Percentiles rank a stretch among this genome's conserved stretches.
These are phyloP conservation scores for Elongisporangium anandrum DNA, from an alignment of 352 stramenopile species.

Conservation along the genomic window DNA sequence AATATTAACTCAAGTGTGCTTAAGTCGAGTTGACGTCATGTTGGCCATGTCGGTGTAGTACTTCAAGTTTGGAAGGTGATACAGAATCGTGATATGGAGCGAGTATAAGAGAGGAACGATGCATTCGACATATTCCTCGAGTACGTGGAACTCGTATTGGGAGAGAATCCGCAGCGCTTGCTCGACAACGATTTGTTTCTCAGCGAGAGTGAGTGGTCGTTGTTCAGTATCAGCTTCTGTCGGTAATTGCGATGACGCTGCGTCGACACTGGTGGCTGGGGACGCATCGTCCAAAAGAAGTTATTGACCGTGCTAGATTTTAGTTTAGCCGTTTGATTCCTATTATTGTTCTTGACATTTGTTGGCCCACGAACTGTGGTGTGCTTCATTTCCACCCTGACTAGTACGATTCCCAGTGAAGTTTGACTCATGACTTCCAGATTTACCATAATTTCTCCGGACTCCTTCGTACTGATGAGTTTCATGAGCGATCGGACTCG, in stretches of 20 bases:
- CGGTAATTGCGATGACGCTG: too few relatives aligned
- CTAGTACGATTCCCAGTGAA: too few relatives aligned
- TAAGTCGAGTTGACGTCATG: slow-evolving; percentile 7
- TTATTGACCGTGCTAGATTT: too few relatives aligned
- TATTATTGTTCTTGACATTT: too few relatives aligned
- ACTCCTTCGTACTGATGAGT: not conserved
- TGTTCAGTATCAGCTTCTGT: too few relatives aligned
- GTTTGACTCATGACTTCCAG: not conserved
- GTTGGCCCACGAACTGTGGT: too few relatives aligned
- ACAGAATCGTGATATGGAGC: slow-evolving; percentile 13
- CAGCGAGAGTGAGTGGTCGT: too few relatives aligned
- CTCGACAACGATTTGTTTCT: not conserved
- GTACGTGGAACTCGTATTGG: not conserved
- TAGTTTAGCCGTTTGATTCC: too few relatives aligned
- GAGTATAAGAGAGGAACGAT: slow-evolving; percentile 20
- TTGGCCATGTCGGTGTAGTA: slow-evolving; percentile 14
- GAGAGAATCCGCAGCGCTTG: not conserved
- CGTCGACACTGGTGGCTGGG: too few relatives aligned
- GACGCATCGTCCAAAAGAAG: too few relatives aligned
- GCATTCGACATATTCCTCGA: slow-evolving; percentile 18
- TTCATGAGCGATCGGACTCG: not conserved
- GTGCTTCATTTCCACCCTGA: too few relatives aligned
- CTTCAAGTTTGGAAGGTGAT: slow-evolving; percentile 6
- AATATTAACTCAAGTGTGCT: slow-evolving; percentile 7
- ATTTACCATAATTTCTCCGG: not conserved